Percentiles rank a stretch among this genome's conserved stretches.
phyloP scores from a whole-genome alignment of 768 basidiomycete genomes.

The Psilocybe cubensis region DNA sequence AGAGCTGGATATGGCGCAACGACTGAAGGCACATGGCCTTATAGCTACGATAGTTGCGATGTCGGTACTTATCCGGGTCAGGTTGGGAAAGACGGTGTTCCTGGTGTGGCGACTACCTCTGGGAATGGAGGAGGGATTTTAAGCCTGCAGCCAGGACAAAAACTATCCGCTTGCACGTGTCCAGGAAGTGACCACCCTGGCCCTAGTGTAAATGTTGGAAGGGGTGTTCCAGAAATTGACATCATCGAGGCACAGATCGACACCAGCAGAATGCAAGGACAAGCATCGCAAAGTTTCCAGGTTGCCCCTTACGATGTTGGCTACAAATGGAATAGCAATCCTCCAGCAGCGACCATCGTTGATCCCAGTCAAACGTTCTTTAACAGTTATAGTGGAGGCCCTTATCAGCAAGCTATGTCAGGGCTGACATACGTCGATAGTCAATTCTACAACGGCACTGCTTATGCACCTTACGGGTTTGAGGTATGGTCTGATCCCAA shows the following conservation, averaged over 20 bases:
- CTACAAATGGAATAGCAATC: constrained; percentile 61
- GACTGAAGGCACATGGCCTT: constrained; percentile 88
- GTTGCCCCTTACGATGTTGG: constrained; percentile 76
- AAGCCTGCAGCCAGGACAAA: constrained; percentile 86
- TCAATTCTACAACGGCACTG: constrained; percentile 55
- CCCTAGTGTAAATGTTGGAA: constrained; percentile 65
- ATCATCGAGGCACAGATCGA: constrained; percentile 86
- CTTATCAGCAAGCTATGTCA: constrained; percentile 77
- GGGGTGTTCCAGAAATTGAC: constrained; percentile 93
- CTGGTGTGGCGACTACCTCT: constrained; percentile 60
- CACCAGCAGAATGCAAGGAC: constrained; percentile 47
- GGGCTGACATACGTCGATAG: constrained; percentile 60
- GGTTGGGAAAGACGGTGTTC: constrained; percentile 60
- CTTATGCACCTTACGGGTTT: constrained; percentile 68
- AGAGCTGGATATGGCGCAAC: constrained; percentile 89
- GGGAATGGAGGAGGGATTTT: constrained; percentile 53
- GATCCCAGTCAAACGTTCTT: constrained; percentile 51
- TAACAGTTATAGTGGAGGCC: constrained; percentile 73
- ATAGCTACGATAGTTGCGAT: constrained; percentile 85
- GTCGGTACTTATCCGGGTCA: constrained; percentile 87
- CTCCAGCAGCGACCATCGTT: constrained; percentile 56
- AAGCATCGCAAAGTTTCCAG: constrained; percentile 84
- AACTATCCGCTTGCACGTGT: constrained; percentile 88
- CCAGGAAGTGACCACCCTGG: constrained; percentile 87
- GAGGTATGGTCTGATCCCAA: constrained; percentile 84